Percentiles rank a stretch among this genome's conserved stretches.
Evolutionary conservation across 441 rosid genomes (phyloP).

Genomic region (Croton setiger): DNA sequence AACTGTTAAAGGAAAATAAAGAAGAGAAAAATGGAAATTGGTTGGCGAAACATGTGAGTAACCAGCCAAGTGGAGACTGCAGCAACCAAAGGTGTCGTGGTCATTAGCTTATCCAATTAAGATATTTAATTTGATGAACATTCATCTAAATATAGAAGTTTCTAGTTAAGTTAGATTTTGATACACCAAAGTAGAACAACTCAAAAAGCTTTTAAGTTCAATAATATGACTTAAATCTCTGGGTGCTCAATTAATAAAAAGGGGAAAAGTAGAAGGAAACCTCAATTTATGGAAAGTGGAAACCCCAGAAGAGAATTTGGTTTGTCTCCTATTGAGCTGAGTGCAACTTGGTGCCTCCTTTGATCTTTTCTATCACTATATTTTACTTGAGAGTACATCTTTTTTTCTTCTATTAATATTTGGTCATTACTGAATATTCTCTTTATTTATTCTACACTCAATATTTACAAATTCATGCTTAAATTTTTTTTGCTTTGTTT

Average conservation of each 20-base stretch:
- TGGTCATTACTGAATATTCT: background rate
- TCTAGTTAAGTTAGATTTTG: background rate
- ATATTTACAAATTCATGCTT: too few species aligned
- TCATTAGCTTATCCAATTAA: background rate
- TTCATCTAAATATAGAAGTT: background rate
- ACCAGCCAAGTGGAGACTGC: background rate
- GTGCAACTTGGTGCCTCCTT: background rate
- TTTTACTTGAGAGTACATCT: background rate
- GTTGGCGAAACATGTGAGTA: background rate
- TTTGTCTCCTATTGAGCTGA: too few species aligned
- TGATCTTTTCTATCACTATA: background rate
- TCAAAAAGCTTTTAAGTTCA: too few species aligned
- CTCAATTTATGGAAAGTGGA: too few species aligned
- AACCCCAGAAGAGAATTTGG: too few species aligned
- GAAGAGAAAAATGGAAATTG: background rate
- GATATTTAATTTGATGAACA: too few species aligned
- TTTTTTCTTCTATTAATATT: constrained; percentile 3
- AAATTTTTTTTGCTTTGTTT: too few species aligned
- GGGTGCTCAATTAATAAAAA: too few species aligned
- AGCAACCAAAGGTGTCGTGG: background rate
- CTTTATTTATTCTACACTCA: too few species aligned
- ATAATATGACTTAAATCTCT: too few species aligned
- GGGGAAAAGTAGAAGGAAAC: too few species aligned
- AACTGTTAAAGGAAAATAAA: too few species aligned
- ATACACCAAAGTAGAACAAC: background rate